phyloP scores from a whole-genome alignment of 768 basidiomycete species.

The Boletus pseudo-olivaceus region DNA sequence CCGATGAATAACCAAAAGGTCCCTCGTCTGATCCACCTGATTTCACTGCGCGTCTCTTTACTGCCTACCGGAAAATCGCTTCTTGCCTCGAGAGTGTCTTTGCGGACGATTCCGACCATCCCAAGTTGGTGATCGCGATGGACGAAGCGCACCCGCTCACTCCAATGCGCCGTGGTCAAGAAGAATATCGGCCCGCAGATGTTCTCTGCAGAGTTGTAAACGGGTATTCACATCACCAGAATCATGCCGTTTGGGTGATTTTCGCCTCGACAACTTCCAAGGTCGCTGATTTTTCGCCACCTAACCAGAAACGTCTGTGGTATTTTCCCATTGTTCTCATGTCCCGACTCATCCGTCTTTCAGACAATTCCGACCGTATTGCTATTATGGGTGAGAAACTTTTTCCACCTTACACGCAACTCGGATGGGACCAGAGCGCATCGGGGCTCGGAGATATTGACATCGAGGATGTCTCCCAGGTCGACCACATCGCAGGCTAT shows the following conservation, averaged over 20 bases:
- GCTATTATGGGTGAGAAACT: background rate
- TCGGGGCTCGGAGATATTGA: background rate
- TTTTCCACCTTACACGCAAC: conserved; percentile 7
- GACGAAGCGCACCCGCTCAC: conserved; percentile 12
- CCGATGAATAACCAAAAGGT: background rate
- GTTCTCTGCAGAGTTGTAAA: conserved; percentile 1
- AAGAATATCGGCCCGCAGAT: conserved; percentile 2
- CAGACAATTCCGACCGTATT: conserved; percentile 8
- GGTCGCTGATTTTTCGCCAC: conserved; percentile 3
- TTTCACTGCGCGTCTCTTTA: background rate
- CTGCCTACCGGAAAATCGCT: background rate
- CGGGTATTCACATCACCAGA: conserved; percentile 1
- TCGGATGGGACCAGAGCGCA: conserved; percentile 19
- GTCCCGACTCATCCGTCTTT: background rate
- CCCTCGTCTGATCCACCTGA: background rate
- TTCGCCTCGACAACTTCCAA: conserved; percentile 17
- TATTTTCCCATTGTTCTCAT: no score
- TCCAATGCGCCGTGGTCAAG: background rate
- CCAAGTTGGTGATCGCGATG: conserved; percentile 14
- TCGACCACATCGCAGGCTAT: background rate
- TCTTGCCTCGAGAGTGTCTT: background rate
- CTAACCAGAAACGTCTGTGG: background rate
- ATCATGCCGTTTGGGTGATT: conserved; percentile 11
- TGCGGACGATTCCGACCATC: background rate
- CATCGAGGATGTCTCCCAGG: background rate